These are phyloP conservation scores for Salix udensis DNA, from an alignment of 345 rosid species.

Conservation along the genomic window DNA sequence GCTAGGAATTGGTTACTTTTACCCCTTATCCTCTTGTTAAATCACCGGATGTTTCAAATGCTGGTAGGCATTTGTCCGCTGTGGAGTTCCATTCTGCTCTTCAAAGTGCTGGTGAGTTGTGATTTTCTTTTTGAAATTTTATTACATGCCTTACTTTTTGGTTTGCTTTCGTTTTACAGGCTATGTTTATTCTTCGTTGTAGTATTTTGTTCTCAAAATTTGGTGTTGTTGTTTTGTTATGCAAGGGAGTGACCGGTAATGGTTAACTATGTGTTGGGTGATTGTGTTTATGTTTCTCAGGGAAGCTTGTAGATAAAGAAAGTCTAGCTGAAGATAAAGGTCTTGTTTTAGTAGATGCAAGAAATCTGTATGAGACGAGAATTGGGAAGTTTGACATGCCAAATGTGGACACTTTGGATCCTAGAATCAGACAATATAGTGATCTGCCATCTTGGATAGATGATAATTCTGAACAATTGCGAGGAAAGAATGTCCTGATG, in stretches of 20 bases:
- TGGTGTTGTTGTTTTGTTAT: not conserved
- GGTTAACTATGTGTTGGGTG: not conserved
- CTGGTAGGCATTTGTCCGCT: slow-evolving; percentile 87
- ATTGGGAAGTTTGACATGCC: slow-evolving; percentile 71
- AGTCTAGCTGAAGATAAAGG: slow-evolving; percentile 33
- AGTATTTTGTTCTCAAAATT: not conserved
- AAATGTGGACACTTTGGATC: slow-evolving; percentile 76
- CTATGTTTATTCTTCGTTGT: not conserved
- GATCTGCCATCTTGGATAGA: slow-evolving; percentile 90
- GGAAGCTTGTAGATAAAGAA: slow-evolving; percentile 26
- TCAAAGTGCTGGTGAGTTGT: slow-evolving; percentile 50
- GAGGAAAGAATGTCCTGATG: slow-evolving; percentile 78
- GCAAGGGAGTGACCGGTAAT: not conserved
- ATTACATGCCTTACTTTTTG: too few relatives aligned
- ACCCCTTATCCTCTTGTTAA: slow-evolving; percentile 57
- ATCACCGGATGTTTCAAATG: slow-evolving; percentile 66
- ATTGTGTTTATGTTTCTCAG: slow-evolving; percentile 28
- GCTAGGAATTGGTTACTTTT: slow-evolving; percentile 85
- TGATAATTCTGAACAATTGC: slow-evolving; percentile 56
- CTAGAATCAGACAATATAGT: slow-evolving; percentile 84
- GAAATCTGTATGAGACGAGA: slow-evolving; percentile 89
- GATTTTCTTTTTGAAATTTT: not conserved
- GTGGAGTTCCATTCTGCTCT: slow-evolving; percentile 75
- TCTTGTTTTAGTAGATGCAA: slow-evolving; percentile 77
- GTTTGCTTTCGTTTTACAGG: not conserved